Percentiles rank a stretch among this genome's conserved stretches.
Evolutionary conservation across 352 stramenopile species (phyloP).

Genomic region (Thalassiosira delicatula): DNA sequence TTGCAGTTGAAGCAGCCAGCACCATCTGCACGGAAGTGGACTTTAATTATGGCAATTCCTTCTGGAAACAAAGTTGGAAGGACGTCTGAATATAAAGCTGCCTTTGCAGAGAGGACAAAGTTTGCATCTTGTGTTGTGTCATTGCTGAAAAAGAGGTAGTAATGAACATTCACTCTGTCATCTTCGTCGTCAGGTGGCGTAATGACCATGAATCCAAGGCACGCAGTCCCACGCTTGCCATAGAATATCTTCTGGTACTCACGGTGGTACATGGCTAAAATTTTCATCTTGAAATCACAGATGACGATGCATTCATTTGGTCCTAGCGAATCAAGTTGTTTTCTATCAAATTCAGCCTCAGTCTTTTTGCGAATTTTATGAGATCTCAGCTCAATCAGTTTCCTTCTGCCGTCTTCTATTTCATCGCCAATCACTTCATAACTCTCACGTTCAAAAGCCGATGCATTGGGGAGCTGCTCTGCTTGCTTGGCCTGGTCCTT

Average conservation of each 20-base stretch:
- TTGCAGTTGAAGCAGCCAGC: slow-evolving; percentile 8
- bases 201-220: slow-evolving; percentile 31
- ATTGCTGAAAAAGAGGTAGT: slow-evolving; percentile 5
- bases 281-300: slow-evolving; percentile 47
- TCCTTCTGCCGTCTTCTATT: not conserved
- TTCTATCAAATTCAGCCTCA: not conserved
- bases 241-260: slow-evolving; percentile 35
- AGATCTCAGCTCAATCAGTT: not conserved
- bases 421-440: not conserved
- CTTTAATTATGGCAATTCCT: not conserved
- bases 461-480: not conserved
- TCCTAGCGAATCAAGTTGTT: not conserved
- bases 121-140: slow-evolving; percentile 10
- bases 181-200: slow-evolving; percentile 20
- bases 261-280: slow-evolving; percentile 29
- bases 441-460: not conserved
- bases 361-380: slow-evolving; percentile 11
- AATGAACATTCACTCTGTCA: slow-evolving; percentile 1
- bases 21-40: not conserved
- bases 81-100: not conserved
- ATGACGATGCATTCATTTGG: slow-evolving; percentile 18
- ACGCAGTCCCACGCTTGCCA: slow-evolving; percentile 24
- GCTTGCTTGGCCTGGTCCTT: not conserved
- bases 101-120: slow-evolving; percentile 13
- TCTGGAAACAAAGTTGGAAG: slow-evolving; percentile 2